Evolutionary conservation across 192 early-diverging fungal genomes (phyloP).

Genomic region (Allomyces javanicus): DNA sequence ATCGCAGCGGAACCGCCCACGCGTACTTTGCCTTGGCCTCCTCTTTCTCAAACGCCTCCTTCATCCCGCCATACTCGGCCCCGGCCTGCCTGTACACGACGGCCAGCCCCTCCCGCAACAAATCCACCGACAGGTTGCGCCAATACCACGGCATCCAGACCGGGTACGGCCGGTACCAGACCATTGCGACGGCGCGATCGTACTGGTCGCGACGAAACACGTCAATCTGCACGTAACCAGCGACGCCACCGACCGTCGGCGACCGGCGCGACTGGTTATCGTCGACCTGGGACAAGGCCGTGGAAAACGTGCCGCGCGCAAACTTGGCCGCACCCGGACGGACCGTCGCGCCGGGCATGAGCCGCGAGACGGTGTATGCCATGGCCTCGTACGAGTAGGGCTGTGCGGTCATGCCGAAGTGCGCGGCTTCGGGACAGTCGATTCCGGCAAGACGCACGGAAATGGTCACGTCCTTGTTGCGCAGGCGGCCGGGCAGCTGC

Average conservation of each 20-base stretch:
- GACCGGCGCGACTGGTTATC: too few species aligned
- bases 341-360: conserved; percentile 5
- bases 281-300: not conserved
- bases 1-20: too few species aligned
- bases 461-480: conserved; percentile 11
- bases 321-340: too few species aligned
- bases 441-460: conserved; percentile 14
- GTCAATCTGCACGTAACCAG: conserved; percentile 1
- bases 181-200: conserved; percentile 9
- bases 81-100: conserved; percentile 8
- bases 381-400: conserved; percentile 9
- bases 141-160: not conserved
- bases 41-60: conserved; percentile 3
- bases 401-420: conserved; percentile 12
- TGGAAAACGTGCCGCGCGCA: not conserved
- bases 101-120: conserved; percentile 10
- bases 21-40: conserved; percentile 9
- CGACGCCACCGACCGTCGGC: not conserved
- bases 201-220: conserved; percentile 13
- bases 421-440: conserved; percentile 16
- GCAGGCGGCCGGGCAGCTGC: too few species aligned
- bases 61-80: conserved; percentile 11
- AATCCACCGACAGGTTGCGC: conserved; percentile 11
- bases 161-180: not conserved
- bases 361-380: conserved; percentile 3